Evolutionary conservation across 2,329 filamentous ascomycete species (phyloP), one percentile per base, ranked within the genome.

Genomic region (Talaromyces islandicus): DNA sequence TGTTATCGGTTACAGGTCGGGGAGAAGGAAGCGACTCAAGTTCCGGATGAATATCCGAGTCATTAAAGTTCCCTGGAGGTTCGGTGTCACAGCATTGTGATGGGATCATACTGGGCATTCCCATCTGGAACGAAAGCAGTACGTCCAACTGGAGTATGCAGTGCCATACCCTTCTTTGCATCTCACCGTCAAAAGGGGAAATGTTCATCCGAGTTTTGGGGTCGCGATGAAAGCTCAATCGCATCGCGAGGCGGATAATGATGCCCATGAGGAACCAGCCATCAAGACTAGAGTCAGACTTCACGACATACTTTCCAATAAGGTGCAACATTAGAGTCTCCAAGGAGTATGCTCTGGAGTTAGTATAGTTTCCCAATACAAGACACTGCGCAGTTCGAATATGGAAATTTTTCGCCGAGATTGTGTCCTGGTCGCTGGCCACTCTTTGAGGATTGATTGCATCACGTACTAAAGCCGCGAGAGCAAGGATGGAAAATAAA

Each of bases 81-180:
- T 70, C 65, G 0, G 83, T 85, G 66, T 88, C 85, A 48, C 79
- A 81, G 58, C 85, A 82, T 56, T 85, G 80, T 19, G 78, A 77
- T 56, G 81, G 76, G 51, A 85, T 76, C 78, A 85, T 83, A 65
- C 79, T 80, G 3, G 85, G 85, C 32, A 88, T 73, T 2, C 85
- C 85, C 64, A 87, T 77, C 65, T 87, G 83, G 66, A 86, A 86
- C 2, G 81, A 79, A 1, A 83, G 78, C 12, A 87, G 72, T 5
- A 83, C 69, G 64, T 87, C 85, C 58, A 87, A 76, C 67, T 86
- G 83, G 17, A 65, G 63, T 9, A 69, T 64, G 56, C 66, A 66
- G 29, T 69, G 66, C 72, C 73, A 75, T 9, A 68, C 61, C 19
- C 73, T 67, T 35, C 73, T 64, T 48, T 73, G 66, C 63, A 75